Base-by-base conservation (phyloP, 805 yeast species). In the Lachancea mirantina region DNA sequence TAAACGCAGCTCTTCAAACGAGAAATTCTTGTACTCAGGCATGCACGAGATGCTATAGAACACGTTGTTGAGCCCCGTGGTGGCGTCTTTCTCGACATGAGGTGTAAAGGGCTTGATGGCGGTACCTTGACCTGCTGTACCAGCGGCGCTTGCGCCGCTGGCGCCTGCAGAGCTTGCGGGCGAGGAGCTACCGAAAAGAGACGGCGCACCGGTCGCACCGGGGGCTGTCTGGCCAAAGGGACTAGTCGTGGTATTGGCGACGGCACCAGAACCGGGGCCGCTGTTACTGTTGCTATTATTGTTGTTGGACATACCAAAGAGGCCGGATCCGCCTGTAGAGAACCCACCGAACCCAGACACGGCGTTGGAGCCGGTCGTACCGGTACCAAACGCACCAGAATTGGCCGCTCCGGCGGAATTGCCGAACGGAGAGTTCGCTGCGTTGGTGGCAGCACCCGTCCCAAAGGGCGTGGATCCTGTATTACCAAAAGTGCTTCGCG, bases 11-110 rank as follows among this genome's bases (percentile, higher is more conserved):
- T 92, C 98, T 57, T 87, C 96, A 50, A 78, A 72, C 0, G 95
- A 83, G 47, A 59, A 83, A 46, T 77, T 76, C 46, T 70, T 71
- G 54, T 89, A 92, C 57, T 85, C 95, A 4, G 94, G 95, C 96
- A 92, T 88, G 27, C 84, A 72, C 8, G 83, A 65, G 40, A 92
- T 80, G 46, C 76, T 76, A 57, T 89, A 84, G 60, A 67, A 88
- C 30, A 67, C 60, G 35, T 75, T 77, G 14, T 67, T 63, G 5
- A 72, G 70, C 19, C 75, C 71, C 8, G 76, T 64, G 4, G 67
- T 55, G 21, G 60, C 53, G 50, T 88, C 96, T 48, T 80, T 82
- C 55, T 89, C 96, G 21, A 68, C 65, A 43, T 59, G 68, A 6
- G 87, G 70, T 32, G 74, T 66, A 53, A 77, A 88, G 1, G 95